Evolutionary conservation across 129 eudicot genomes (phyloP).

Genomic region (Centaurea solstitialis): DNA sequence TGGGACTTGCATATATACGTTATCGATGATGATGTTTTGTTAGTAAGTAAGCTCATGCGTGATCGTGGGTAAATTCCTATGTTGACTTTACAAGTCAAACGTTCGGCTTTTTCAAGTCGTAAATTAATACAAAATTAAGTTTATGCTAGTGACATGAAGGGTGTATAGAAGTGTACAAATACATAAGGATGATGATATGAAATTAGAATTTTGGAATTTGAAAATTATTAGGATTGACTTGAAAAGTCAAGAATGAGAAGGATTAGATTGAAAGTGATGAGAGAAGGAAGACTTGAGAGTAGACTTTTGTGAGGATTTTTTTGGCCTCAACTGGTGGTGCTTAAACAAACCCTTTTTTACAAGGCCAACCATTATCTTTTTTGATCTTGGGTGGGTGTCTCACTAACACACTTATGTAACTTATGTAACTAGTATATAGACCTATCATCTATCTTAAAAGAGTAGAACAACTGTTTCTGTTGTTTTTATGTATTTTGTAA

Average conservation of each 20-base stretch:
- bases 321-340: constrained; percentile 30
- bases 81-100: not conserved
- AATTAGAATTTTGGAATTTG: not conserved
- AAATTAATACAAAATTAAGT: not conserved
- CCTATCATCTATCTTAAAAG: not conserved
- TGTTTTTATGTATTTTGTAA: not conserved
- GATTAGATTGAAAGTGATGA: constrained; percentile 18
- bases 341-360: constrained; percentile 40
- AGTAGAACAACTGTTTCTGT: not conserved
- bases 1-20: not conserved
- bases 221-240: constrained; percentile 27
- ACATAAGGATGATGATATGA: not conserved
- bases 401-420: not conserved
- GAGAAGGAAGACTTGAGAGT: constrained; percentile 28
- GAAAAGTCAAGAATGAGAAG: constrained; percentile 30
- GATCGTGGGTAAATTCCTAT: not conserved
- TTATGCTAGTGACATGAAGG: constrained; percentile 1
- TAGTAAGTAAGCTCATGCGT: constrained; percentile 16
- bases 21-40: not conserved
- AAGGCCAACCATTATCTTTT: constrained; percentile 16
- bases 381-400: not conserved
- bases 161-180: not conserved
- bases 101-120: not conserved
- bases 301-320: constrained; percentile 42
- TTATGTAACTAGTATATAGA: not conserved